Conservation (phyloP, 164 flowering plant species). For the Vitis riparia region DNA sequence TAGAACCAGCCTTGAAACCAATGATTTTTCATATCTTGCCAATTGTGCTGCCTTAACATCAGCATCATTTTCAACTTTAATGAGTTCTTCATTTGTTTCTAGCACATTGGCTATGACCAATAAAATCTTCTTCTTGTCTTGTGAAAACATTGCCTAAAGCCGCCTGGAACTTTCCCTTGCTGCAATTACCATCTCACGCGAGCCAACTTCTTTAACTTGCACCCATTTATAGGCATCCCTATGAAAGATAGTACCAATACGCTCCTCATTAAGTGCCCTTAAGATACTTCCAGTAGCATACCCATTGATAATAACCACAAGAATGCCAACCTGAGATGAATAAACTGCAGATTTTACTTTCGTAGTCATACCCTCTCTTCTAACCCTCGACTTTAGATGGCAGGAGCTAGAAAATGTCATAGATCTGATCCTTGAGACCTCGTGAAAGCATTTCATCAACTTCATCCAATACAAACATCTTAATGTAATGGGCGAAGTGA, state of each 20-base stretch:
- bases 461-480: too few species aligned
- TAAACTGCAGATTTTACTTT: slow-evolving; percentile 95
- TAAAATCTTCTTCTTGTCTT: slow-evolving; percentile 70
- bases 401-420: too few species aligned
- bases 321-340: slow-evolving; percentile 88
- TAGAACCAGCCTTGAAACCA: slow-evolving; percentile 75
- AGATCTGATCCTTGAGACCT: too few species aligned
- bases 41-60: slow-evolving; percentile 75
- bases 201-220: slow-evolving; percentile 46
- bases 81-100: slow-evolving; percentile 70
- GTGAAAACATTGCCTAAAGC: slow-evolving; percentile 74
- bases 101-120: slow-evolving; percentile 82
- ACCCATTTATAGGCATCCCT: slow-evolving; percentile 72
- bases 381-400: too few species aligned
- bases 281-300: slow-evolving; percentile 62
- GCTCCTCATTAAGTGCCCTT: slow-evolving; percentile 74
- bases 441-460: too few species aligned
- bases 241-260: slow-evolving; percentile 89
- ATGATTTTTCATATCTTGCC: slow-evolving; percentile 81
- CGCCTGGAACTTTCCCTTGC: slow-evolving; percentile 92
- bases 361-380: slow-evolving; percentile 98
- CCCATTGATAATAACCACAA: slow-evolving; percentile 94
- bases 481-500: too few species aligned
- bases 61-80: slow-evolving; percentile 75
- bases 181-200: slow-evolving; percentile 90